Evolutionary conservation across 148 eudicot species (phyloP).

Genomic region (Spergularia marina): DNA sequence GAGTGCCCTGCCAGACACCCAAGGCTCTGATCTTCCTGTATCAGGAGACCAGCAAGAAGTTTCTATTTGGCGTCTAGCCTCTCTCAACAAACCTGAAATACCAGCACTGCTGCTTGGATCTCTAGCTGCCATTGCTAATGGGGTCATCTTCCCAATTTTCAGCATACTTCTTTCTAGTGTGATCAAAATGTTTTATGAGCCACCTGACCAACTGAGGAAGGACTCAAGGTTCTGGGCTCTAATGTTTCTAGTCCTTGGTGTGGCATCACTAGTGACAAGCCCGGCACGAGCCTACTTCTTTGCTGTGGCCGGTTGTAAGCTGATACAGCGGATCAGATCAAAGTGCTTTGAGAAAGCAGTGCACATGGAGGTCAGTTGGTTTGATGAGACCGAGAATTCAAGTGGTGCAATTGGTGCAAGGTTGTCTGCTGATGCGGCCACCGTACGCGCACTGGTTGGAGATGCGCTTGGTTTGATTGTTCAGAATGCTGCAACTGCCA

Average conservation of each 20-base stretch:
- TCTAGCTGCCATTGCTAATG: conserved; percentile 24
- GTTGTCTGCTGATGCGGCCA: conserved; percentile 71
- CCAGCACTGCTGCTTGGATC: conserved; percentile 26
- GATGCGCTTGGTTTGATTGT: conserved; percentile 66
- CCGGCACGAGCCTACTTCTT: conserved; percentile 28
- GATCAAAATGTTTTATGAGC: conserved; percentile 24
- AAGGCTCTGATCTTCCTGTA: neutral
- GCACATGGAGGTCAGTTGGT: conserved; percentile 74
- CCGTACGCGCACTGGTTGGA: conserved; percentile 64
- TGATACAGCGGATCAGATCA: conserved; percentile 34
- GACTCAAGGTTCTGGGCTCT: conserved; percentile 30
- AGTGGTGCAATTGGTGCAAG: conserved; percentile 79
- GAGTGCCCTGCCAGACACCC: conserved; percentile 14
- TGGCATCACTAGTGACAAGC: conserved; percentile 19
- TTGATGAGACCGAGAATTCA: conserved; percentile 59
- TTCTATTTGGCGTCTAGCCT: conserved; percentile 22
- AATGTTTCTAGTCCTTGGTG: conserved; percentile 27
- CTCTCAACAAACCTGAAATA: conserved; percentile 31
- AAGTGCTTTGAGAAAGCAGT: conserved; percentile 60
- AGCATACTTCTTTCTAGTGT: conserved; percentile 30
- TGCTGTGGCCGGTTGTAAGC: conserved; percentile 26
- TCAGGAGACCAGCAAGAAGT: conserved; percentile 34
- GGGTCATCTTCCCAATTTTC: conserved; percentile 23
- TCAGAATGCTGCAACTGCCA: conserved; percentile 52
- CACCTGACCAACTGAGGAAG: conserved; percentile 17